A percentile compares a stretch with the other conserved stretches of the same genome.
Conservation (phyloP, 164 flowering plant species). For the Liriodendron chinense region DNA sequence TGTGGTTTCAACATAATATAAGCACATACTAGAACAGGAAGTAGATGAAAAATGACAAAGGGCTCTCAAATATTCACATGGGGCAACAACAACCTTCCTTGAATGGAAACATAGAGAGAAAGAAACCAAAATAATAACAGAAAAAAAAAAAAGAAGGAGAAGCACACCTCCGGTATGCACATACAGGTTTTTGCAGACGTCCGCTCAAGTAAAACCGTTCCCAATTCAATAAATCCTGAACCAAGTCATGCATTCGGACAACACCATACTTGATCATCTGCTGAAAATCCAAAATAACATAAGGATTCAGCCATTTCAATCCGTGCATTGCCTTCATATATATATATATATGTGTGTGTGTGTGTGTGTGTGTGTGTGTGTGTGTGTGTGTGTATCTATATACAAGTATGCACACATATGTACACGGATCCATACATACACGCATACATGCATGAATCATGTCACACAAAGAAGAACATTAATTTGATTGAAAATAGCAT, state of each 20-base stretch:
- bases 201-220: constrained; percentile 84
- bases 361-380: no score
- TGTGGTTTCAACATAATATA: no score
- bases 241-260: constrained; percentile 80
- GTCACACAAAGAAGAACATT: background rate
- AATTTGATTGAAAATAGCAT: background rate
- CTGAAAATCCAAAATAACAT: background rate
- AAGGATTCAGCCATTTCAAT: background rate
- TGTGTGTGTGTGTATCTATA: no score
- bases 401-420: no score
- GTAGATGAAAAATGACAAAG: no score
- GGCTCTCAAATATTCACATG: no score
- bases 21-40: no score
- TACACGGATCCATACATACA: background rate
- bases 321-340: background rate
- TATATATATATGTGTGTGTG: no score
- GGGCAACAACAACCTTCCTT: no score
- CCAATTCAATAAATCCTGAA: constrained; percentile 75
- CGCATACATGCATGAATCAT: background rate
- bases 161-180: constrained; percentile 22
- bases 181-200: constrained; percentile 91
- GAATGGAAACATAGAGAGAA: background rate
- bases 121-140: background rate
- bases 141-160: background rate
- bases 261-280: constrained; percentile 92